Evolutionary conservation across 2,329 filamentous ascomycete species (phyloP), one percentile per base, ranked within the genome.

Genomic region (Neoscytalidium dimidiatum): DNA sequence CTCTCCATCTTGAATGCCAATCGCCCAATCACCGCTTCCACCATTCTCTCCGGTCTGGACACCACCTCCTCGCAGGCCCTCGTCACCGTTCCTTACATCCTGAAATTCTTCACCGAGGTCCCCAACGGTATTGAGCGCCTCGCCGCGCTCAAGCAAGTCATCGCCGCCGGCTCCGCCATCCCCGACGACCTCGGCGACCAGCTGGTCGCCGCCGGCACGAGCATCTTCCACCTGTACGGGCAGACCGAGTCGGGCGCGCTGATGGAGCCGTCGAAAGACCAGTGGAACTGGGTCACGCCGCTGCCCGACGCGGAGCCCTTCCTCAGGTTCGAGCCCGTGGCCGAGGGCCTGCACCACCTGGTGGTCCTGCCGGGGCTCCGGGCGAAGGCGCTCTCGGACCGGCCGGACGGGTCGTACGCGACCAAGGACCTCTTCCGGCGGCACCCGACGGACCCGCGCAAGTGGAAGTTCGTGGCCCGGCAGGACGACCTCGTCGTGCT

Each of bases 51-150:
- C 23, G 31, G 26, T 1, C 48, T 63, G 7, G 48, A 28, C 3
- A 31, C 31, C 5, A 63, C 60, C 29, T 4, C n/a, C 0, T 44
- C 60, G 1, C 11, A 31, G 3, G 48, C 85, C n/a, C 83, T 90
- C 31, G 83, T 88, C 65, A 83, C 80, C 3, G 88, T 90, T 0
- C 88, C 88, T 0, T 90, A 90, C 68, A 83, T 85, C 0, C 73
- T 91, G n/a, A 90, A 90, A 69, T 75, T 91, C 0, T 77, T 90
- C 0, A 83, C 83, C 0, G 88, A 90, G 70, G 81, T 82, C 0
- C 76, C 83, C 0, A 80, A 83, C n/a, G 88, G 87, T 0, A 79
- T 88, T n/a, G 69, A 75, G 0, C 75, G 76, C 1, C 73, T 89
- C 9, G 73, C 74, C 0, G 73, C 75, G 19, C 76, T 83, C 11